These are phyloP conservation scores for Peniophora sp. DNA, from an alignment of 1,284 basidiomycete species.

Conservation along the genomic window DNA sequence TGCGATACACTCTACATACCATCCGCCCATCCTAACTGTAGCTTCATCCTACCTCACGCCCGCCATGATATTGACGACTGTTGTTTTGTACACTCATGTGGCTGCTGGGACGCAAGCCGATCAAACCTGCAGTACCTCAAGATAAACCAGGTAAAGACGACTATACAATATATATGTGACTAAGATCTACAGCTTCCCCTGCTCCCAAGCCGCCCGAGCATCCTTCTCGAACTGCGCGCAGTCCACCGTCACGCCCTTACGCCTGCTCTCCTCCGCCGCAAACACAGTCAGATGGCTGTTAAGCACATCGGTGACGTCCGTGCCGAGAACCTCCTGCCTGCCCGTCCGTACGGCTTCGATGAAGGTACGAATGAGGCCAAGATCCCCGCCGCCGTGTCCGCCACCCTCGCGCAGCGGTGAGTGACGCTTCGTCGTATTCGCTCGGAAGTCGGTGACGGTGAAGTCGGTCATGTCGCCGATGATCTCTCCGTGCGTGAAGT, in stretches of 20 bases:
- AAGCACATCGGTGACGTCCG: constrained; percentile 60
- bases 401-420: constrained; percentile 53
- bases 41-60: too few relatives aligned
- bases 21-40: too few relatives aligned
- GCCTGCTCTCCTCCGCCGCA: constrained; percentile 73
- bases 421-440: constrained; percentile 36
- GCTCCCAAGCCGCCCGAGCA: constrained; percentile 26
- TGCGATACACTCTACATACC: background rate
- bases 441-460: constrained; percentile 73
- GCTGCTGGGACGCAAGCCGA: too few relatives aligned
- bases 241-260: constrained; percentile 58
- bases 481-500: constrained; percentile 79
- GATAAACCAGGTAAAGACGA: too few relatives aligned
- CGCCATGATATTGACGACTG: too few relatives aligned
- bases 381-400: constrained; percentile 77
- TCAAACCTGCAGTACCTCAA: too few relatives aligned
- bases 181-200: background rate
- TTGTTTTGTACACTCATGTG: too few relatives aligned
- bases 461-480: constrained; percentile 74
- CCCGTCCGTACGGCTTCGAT: constrained; percentile 61
- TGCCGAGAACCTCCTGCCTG: constrained; percentile 57
- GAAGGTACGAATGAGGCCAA: constrained; percentile 65
- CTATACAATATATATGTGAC: too few relatives aligned
- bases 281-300: constrained; percentile 79
- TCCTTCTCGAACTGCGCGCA: constrained; percentile 51